Conservation (phyloP, 208 protist species). For the Tritrichomonas foetus region DNA sequence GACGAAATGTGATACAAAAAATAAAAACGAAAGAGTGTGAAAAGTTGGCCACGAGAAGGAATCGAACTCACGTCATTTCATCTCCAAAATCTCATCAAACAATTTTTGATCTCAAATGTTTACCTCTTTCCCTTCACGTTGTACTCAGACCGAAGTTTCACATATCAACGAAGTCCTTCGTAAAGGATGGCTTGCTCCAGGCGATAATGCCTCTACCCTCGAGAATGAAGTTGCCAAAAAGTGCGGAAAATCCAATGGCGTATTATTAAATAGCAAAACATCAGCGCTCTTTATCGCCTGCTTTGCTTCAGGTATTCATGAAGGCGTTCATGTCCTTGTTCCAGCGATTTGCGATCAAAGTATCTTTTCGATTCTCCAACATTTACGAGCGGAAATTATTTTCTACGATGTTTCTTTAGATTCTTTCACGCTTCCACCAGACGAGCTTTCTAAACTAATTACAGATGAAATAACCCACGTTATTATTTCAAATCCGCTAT, state of each 20-base stretch:
- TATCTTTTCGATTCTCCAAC: not conserved
- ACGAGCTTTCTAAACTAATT: not conserved
- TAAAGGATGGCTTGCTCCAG: not conserved
- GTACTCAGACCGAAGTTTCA: too few species aligned
- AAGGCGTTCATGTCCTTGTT: not conserved
- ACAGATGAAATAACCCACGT: not conserved
- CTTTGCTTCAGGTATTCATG: not conserved
- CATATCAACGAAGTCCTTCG: too few species aligned
- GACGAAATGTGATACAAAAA: too few species aligned
- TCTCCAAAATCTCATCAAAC: too few species aligned
- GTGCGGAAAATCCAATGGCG: not conserved
- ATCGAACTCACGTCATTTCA: too few species aligned
- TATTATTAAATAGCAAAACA: not conserved
- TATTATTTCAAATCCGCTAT: not conserved
- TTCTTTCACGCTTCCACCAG: not conserved
- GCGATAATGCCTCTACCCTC: not conserved
- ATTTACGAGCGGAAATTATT: not conserved
- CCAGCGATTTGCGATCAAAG: not conserved
- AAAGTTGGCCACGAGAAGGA: too few species aligned
- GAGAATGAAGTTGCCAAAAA: not conserved
- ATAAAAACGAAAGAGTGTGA: too few species aligned
- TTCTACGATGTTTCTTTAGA: not conserved
- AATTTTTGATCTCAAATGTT: too few species aligned
- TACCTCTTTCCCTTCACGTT: too few species aligned
- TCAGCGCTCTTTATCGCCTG: not conserved